Evolutionary conservation across 495 filamentous ascomycete species (phyloP).

Genomic region (Penicillium cataractarum): DNA sequence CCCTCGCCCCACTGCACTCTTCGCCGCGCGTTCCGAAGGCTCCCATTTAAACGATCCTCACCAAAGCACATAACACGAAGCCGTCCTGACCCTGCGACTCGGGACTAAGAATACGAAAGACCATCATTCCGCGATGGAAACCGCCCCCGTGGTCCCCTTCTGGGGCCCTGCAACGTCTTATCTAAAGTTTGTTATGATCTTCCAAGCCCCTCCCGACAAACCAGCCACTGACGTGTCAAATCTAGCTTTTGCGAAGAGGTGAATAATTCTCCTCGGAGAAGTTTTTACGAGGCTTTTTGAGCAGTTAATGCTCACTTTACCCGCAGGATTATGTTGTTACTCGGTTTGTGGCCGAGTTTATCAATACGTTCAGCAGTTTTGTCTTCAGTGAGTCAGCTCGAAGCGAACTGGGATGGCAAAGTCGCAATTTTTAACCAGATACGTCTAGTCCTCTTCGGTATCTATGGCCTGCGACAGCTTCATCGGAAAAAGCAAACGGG

Average conservation of each 20-base stretch:
- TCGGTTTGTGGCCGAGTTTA: slow-evolving; percentile 40
- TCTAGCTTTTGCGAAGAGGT: slow-evolving; percentile 42
- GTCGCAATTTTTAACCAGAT: neutral
- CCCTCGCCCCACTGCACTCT: neutral
- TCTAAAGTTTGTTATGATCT: slow-evolving; percentile 30
- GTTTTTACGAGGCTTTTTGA: neutral
- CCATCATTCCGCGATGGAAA: neutral
- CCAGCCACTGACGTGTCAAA: slow-evolving; percentile 4
- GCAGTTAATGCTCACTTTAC: slow-evolving; percentile 3
- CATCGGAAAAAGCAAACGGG: slow-evolving; percentile 15
- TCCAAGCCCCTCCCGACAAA: slow-evolving; percentile 1
- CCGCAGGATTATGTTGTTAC: slow-evolving; percentile 37
- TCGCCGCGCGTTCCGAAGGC: slow-evolving; percentile 10
- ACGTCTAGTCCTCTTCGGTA: slow-evolving; percentile 28
- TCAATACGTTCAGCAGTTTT: slow-evolving; percentile 37
- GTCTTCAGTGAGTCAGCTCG: slow-evolving; percentile 26
- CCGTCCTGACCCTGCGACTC: neutral
- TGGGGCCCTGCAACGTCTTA: slow-evolving; percentile 39
- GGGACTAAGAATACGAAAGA: neutral
- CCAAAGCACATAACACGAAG: neutral
- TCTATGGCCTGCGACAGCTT: slow-evolving; percentile 32
- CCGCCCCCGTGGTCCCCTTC: slow-evolving; percentile 18
- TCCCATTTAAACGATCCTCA: neutral
- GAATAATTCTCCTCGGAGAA: neutral
- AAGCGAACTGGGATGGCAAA: neutral